Evolutionary conservation across 129 eudicot species (phyloP), one percentile per base, ranked within the genome.

Genomic region (Ambrosia trifida): DNA sequence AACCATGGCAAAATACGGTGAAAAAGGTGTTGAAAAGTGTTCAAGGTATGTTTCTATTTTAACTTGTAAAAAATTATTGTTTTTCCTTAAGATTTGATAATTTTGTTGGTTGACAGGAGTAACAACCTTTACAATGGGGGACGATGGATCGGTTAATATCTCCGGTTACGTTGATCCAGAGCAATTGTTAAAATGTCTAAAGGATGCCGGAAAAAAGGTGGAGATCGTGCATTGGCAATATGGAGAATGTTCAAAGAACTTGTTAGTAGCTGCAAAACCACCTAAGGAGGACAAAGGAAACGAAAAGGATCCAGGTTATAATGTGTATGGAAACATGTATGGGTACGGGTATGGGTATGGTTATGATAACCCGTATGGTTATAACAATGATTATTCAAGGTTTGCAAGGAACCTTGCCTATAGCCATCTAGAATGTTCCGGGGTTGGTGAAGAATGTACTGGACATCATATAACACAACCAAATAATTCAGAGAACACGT

Each of bases 81-180:
- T 51, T 16, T 17, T 51, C 20, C 24, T 24, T 8, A 51, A n/a
- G 57, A 51, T 51, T 51, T 51, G 11, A 51, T 51, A 17, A 16
- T 7, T 5, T 14, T 49, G 9, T 61, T 51, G 50, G 17, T 40
- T 9, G 47, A 43, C 10, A 78, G 82, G 82, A 45, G 76, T 70
- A 16, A 28, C 66, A 1, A 71, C 66, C 68, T 84, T 84, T 81
- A 57, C 18, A 52, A 81, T 75, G 89, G 67, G 65, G 28, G 75
- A 63, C 16, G 53, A 67, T 10, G 82, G 86, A 1, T 41, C 19
- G 32, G 43, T 81, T 28, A 66, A 71, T 20, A 36, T 85, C 11
- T 78, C 86, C 1, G 89, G 89, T 11, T 78, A 76, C 44, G 68
- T 78, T 10, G 70, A 85, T 61, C 89, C 86, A n/a, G 3, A 1